Base-by-base conservation (phyloP, 257 asterid genomes). In the Paulownia fortunei region DNA sequence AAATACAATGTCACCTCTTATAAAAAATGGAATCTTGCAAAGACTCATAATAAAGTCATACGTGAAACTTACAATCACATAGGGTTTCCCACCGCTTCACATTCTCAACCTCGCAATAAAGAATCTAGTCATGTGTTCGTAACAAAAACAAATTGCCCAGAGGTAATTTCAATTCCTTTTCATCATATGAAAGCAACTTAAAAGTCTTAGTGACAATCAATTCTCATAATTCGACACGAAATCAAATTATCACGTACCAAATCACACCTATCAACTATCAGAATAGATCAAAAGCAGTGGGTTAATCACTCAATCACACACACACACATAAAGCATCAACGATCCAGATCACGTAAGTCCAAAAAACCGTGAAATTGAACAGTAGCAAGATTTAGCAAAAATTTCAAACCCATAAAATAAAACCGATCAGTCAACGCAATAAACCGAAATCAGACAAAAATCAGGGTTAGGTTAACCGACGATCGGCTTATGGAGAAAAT, bases 401-500 rank as follows among this genome's bases (percentile, higher is more conserved):
- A 26, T 21, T 9, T 13, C 1, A 46, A 71, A 63, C 32, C 13
- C 9, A 70, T 23, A n/a, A 64, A 23, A 70, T 16, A 61, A 6
- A 73, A 67, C 26, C 46, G 2, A 72, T 59, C 52, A 46, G 46
- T 64, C 42, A 55, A 55, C 21, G 23, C 26, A 15, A 69, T 6
- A 46, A 36, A 42, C 13, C 2, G 0, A 6, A 59, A 19, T 4
- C 63, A 74, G 59, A 46, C 13, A n/a, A 63, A 73, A 76, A 54
- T 49, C 59, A 72, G 60, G 78, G 47, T 49, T 72, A 7, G 46
- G n/a, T 9, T 1, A 76, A 76, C 24, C 56, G 44, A 79, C 34
- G 71, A 78, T 79, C 80, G 69, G 74, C n/a, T 16, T 13, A 27
- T 13, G 44, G 56, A 34, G 32, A 65, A 46, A 27, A 26, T 85